Conservation (phyloP, 768 basidiomycete genomes). For the Amanita exitialis region DNA sequence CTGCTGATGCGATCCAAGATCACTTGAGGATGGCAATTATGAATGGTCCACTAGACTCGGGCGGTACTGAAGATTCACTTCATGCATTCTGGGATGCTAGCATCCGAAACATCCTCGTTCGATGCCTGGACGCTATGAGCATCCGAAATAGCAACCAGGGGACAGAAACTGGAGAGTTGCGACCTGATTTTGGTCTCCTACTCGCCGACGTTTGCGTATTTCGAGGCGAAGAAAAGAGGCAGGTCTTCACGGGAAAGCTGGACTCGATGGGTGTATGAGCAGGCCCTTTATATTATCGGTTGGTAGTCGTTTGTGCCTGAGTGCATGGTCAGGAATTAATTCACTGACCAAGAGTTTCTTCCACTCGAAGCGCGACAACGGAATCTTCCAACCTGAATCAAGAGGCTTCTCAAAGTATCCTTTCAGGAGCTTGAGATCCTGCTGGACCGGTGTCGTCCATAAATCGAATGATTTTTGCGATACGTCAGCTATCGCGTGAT, state of each 20-base stretch:
- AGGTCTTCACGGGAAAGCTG: background rate
- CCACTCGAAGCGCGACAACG: background rate
- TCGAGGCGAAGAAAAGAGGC: constrained; percentile 1
- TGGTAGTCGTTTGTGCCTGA: background rate
- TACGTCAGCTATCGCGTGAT: constrained; percentile 1
- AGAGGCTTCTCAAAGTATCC: constrained; percentile 1
- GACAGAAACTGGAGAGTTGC: constrained; percentile 6
- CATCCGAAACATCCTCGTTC: no score
- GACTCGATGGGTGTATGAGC: background rate
- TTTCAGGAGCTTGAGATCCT: background rate
- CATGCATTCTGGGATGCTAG: no score
- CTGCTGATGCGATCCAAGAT: no score
- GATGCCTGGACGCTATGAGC: no score
- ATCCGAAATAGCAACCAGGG: constrained; percentile 15
- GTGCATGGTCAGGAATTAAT: background rate
- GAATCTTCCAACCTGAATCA: background rate
- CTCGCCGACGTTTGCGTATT: background rate
- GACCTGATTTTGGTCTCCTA: constrained; percentile 1
- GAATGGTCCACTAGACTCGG: no score
- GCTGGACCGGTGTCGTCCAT: background rate
- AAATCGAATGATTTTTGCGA: background rate
- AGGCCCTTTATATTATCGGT: background rate
- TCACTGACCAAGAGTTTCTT: background rate
- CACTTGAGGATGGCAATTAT: no score
- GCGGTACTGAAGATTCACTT: no score